Evolutionary conservation across 2,329 filamentous ascomycete genomes (phyloP), one percentile per base, ranked within the genome.

Genomic region (Lachnellula hyalina): DNA sequence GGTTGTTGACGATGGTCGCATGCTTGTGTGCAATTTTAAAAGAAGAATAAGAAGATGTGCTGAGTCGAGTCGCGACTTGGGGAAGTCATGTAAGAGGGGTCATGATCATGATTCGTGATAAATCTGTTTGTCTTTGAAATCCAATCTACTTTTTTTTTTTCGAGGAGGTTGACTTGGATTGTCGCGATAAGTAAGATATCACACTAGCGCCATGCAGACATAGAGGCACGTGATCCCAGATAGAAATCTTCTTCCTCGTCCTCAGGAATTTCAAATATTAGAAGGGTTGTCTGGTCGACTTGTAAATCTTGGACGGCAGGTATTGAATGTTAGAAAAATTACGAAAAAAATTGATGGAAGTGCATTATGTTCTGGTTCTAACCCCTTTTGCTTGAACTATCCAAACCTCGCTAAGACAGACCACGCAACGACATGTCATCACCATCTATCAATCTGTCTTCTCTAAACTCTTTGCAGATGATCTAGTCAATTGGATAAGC

Each of bases 61-160:
- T 19, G 34, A 49, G 53, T 28, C 41, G 14, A 52, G 53, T 28
- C 46, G 14, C 23, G 7, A 42, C 19, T 41, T 28, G 44, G 40
- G 9, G n/a, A 45, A 17, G 25, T 25, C 47, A 49, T 53, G 47
- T 47, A 46, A 12, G 21, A 25, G 23, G 4, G 12, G 44, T 28
- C 44, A 46, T 25, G 41, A 8, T 44, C 44, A 46, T 44, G 41
- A 8, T 44, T 15, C 19, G 41, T 12, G 17, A 15, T 17, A 28
- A 25, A 54, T 48, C 25, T 34, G 46, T 49, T 54, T 51, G 56
- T 45, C 47, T 41, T 51, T 35, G 51, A 8, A 32, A 32, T 32
- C 28, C 28, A 32, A 32, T 32, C 28, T 32, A 32, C 23, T 25
- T 6, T 11, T 32, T 32, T 32, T 11, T 32, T 11, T 8, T 2